phyloP scores from a whole-genome alignment of 2,329 filamentous ascomycete species.

The Fusarium humuli region DNA sequence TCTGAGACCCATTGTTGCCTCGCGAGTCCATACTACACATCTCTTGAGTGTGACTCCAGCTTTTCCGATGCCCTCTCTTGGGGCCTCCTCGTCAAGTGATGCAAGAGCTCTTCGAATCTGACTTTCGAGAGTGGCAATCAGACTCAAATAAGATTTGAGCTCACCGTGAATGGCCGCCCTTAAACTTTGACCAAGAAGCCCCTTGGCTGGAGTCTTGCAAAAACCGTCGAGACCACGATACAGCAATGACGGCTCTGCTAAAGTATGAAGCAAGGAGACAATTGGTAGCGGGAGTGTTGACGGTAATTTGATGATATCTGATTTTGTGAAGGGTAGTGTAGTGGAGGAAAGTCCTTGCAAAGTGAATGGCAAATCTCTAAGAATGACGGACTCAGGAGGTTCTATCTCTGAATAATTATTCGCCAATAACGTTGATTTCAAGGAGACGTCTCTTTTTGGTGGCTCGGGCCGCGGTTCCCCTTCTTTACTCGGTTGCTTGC shows the following conservation, averaged over 20 bases:
- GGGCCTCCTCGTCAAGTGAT: conserved; percentile 75
- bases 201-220: conserved; percentile 82
- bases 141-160: conserved; percentile 86
- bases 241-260: conserved; percentile 93
- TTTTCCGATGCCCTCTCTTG: conserved; percentile 79
- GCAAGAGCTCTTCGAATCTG: conserved; percentile 88
- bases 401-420: conserved; percentile 68
- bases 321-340: conserved; percentile 79
- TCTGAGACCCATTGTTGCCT: conserved; percentile 93
- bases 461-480: conserved; percentile 49
- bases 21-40: conserved; percentile 96
- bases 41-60: conserved; percentile 93
- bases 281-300: conserved; percentile 83
- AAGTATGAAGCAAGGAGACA: conserved; percentile 85
- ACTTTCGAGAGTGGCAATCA: conserved; percentile 91
- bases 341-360: conserved; percentile 91
- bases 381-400: conserved; percentile 73
- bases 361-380: conserved; percentile 90
- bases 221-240: conserved; percentile 86
- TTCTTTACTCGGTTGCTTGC: conserved; percentile 53
- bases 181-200: conserved; percentile 91
- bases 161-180: conserved; percentile 87
- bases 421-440: conserved; percentile 69
- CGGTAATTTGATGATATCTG: conserved; percentile 79
- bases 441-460: conserved; percentile 62